Evolutionary conservation across 1,284 basidiomycete species (phyloP).

Genomic region (Fereydounia khargensis): DNA sequence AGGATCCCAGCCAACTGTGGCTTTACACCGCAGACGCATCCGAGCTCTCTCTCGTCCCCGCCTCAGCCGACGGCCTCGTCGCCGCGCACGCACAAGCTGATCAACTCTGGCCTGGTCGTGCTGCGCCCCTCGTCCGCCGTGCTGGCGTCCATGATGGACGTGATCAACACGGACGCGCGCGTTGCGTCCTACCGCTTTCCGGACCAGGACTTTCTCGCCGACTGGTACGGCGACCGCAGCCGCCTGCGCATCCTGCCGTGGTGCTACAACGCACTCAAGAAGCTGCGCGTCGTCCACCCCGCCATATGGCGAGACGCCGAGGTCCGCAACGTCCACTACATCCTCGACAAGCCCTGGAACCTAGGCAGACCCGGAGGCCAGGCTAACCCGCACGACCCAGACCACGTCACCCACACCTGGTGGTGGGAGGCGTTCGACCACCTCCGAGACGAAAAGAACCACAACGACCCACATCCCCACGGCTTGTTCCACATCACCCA

Average conservation of each 20-base stretch:
- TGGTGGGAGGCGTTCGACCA: conserved; percentile 45
- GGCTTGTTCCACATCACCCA: not conserved
- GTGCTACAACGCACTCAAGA: conserved; percentile 83
- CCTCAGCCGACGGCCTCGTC: conserved; percentile 60
- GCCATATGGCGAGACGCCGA: conserved; percentile 74
- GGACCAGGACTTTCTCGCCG: conserved; percentile 86
- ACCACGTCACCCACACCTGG: conserved; percentile 37
- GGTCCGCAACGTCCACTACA: conserved; percentile 60
- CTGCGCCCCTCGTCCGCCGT: conserved; percentile 67
- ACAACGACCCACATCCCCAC: not conserved
- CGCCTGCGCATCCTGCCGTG: conserved; percentile 69
- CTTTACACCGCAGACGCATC: conserved; percentile 63
- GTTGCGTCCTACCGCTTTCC: conserved; percentile 76
- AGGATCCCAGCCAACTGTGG: conserved; percentile 89
- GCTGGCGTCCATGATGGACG: conserved; percentile 65
- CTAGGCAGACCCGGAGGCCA: conserved; percentile 11
- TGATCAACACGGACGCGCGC: conserved; percentile 69
- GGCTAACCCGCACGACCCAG: conserved; percentile 6
- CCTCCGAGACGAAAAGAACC: not conserved
- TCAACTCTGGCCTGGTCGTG: conserved; percentile 87
- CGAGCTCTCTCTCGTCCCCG: conserved; percentile 60
- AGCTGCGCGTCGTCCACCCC: conserved; percentile 69
- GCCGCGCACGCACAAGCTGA: conserved; percentile 71
- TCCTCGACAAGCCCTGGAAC: conserved; percentile 50
- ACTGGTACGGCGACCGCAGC: conserved; percentile 64